Conservation (phyloP, 2,329 filamentous ascomycete genomes). For the Aspergillaceae sp. region DNA sequence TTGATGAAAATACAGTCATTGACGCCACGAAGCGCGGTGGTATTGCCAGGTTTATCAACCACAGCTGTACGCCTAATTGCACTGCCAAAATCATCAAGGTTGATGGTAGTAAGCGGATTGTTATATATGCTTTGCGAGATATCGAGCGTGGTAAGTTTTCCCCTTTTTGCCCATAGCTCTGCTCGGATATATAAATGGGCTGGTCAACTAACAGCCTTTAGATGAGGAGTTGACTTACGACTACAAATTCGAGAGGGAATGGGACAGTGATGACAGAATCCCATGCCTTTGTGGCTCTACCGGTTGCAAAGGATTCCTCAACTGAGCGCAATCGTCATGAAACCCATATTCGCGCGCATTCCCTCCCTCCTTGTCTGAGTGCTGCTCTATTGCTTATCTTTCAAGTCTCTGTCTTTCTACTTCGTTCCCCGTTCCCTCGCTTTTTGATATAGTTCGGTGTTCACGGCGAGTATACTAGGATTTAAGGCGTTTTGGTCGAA, state of each 20-base stretch:
- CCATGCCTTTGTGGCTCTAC: slow-evolving; percentile 94
- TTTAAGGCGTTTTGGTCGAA: slow-evolving; percentile 7
- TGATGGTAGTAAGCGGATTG: slow-evolving; percentile 94
- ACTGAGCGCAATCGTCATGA: slow-evolving; percentile 46
- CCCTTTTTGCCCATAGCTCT: neutral
- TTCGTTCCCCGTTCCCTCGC: too few species aligned
- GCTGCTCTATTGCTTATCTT: neutral
- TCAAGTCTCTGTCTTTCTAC: neutral
- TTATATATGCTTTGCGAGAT: slow-evolving; percentile 95
- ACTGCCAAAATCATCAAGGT: slow-evolving; percentile 99
- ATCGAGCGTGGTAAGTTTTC: slow-evolving; percentile 79
- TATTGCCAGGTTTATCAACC: slow-evolving; percentile 95
- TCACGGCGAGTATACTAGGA: neutral
- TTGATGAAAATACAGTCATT: slow-evolving; percentile 94
- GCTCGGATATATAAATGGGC: neutral
- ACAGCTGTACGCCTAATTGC: slow-evolving; percentile 96
- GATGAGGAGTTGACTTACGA: slow-evolving; percentile 99
- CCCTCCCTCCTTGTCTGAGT: too few species aligned
- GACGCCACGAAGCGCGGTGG: slow-evolving; percentile 98
- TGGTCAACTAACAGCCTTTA: slow-evolving; percentile 32
- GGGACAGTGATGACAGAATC: slow-evolving; percentile 88
- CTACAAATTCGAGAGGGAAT: slow-evolving; percentile 98
- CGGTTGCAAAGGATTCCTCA: slow-evolving; percentile 97
- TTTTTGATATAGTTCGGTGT: neutral
- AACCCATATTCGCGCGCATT: neutral